phyloP scores from a whole-genome alignment of 202 grass and related monocot species.

The Elaeis oleifera region DNA sequence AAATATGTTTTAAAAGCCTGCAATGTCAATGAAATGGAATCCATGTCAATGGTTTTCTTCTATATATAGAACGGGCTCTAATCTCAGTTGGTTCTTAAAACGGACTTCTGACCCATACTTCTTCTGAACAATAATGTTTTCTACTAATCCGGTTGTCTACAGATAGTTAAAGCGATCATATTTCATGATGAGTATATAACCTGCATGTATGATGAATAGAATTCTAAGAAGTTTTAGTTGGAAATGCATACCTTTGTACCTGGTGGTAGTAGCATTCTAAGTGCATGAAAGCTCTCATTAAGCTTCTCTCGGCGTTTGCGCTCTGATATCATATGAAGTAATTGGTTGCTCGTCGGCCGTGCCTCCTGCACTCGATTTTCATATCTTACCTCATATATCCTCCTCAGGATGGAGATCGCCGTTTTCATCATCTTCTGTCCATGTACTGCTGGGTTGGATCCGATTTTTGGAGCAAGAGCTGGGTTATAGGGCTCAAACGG shows the following conservation, averaged over 20 bases:
- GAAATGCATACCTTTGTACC: conserved; percentile 42
- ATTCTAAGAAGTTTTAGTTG: too few species aligned
- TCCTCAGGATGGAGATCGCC: conserved; percentile 34
- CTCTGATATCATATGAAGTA: conserved; percentile 88
- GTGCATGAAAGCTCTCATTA: conserved; percentile 71
- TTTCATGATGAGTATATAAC: too few species aligned
- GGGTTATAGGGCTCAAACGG: conserved; percentile 64
- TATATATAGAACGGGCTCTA: too few species aligned
- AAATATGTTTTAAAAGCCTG: too few species aligned
- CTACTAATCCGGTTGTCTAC: too few species aligned
- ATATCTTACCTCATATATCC: conserved; percentile 19
- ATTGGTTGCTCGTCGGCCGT: conserved; percentile 44
- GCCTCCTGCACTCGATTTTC: conserved; percentile 2
- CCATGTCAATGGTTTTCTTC: too few species aligned
- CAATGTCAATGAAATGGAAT: too few species aligned
- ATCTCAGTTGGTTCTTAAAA: too few species aligned
- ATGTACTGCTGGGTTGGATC: conserved; percentile 9
- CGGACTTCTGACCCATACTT: too few species aligned
- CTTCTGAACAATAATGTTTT: too few species aligned
- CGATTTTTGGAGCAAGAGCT: conserved; percentile 23
- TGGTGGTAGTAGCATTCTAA: conserved; percentile 56
- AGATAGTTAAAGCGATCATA: too few species aligned
- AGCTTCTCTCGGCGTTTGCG: conserved; percentile 71
- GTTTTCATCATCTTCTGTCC: conserved; percentile 64
- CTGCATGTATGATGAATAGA: too few species aligned